Base-by-base conservation (phyloP, 1,139 yeast species). In the Suhomyces kunorum region DNA sequence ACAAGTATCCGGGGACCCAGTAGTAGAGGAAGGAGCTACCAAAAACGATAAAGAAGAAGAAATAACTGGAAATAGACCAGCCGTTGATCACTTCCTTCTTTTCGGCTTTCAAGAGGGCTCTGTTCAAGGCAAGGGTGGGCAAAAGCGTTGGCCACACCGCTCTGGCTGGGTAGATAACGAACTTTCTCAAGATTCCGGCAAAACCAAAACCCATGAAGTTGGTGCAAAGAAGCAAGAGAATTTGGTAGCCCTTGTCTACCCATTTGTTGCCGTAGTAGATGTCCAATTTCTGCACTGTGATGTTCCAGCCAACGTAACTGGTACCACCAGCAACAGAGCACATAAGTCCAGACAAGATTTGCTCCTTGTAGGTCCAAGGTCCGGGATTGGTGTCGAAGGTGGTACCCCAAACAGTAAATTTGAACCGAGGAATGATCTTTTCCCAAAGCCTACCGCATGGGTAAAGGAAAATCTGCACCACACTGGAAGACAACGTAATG, bases 381-480 rank as follows among this genome's bases (percentile, higher is more conserved):
- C 61, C 61, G 5, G 60, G 61, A 34, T 57, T 57, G 28, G 54
- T 40, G 22, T 53, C 57, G 22, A 54, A n/a, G 1, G 39, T 40
- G 49, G 55, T 41, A n/a, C 42, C 45, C 44, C 49, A 49, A 11
- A 53, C 28, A 16, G 42, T 53, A 34, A 55, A 43, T 29, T 42
- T 49, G 46, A 46, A 47, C 26, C 49, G 49, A 5, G 71, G 71
- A 15, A 63, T 44, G 12, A 58, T 31, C 22, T 33, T 43, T 2
- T 48, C 53, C 44, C 54, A 48, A 3, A 56, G 28, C 23, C 56
- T 56, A 40, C 87, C 88, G 49, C 75, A 64, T 9, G 85, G 83
- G 52, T 76, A 81, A 36, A 81, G 60, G 42, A 83, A 67, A 43
- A 83, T 61, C 55, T 82, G 87, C 40, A 78, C 66, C 24, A 81